Base-by-base conservation (phyloP, 495 filamentous ascomycete species). In the Trypethelium eluteriae region DNA sequence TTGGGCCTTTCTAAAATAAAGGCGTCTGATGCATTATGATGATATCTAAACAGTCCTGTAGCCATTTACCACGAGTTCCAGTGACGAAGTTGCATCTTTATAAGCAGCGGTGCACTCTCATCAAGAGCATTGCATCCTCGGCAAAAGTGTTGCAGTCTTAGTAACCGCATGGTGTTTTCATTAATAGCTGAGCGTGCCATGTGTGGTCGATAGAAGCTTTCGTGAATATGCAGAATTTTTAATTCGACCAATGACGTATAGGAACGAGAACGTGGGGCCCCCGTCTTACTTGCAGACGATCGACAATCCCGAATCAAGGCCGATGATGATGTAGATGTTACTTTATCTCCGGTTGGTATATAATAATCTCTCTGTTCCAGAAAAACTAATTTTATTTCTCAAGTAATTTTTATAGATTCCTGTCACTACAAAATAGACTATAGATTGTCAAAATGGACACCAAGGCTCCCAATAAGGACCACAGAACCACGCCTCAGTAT, bases 401-500 rank as follows among this genome's bases (percentile, higher is more conserved):
- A 36, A 35, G 34, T 59, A 11, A n/a, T 59, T 59, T 59, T 59
- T 35, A 59, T 59, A 59, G 53, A 59, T 59, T 59, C 14, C 16
- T 59, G 6, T 59, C 32, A 9, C 36, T 18, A 7, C 7, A 10
- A 36, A 2, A 46, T 25, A 16, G 38, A 44, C 53, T 9, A 59
- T 59, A 63, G 14, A 63, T 25, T 41, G 3, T 63, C 32, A 39
- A 41, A n/a, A 75, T 75, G 72, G 83, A 88, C 70, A 80, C 83
- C 16, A 81, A 79, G 5, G 84, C 83, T 68, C 81, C 82, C 9
- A 85, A 86, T 72, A 82, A 85, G 67, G 67, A 79, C 46, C 76
- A 80, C 36, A 75, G 85, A 39, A 81, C 74, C 62, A 88, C 85
- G 1, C 84, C 85, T 32, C 83, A 86, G 78, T 88, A 81, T 79